These are phyloP conservation scores for Mucuna pruriens DNA, from an alignment of 306 rosid species.

Conservation along the genomic window DNA sequence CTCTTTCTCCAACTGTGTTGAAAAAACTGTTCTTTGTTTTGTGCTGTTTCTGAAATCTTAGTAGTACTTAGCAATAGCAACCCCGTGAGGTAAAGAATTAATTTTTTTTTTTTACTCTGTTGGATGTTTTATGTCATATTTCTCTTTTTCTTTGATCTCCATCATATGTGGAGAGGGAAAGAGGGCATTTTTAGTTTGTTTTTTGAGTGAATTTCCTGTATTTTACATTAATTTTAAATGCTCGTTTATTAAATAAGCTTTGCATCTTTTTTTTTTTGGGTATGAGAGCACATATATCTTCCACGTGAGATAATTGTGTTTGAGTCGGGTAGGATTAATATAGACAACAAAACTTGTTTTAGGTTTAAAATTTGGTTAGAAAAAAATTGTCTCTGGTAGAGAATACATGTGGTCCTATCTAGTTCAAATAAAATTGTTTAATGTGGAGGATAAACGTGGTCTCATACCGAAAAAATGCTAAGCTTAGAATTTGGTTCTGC, in stretches of 20 bases:
- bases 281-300: no score
- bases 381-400: no score
- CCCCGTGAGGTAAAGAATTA: not conserved
- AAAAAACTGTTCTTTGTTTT: not conserved
- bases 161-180: not conserved
- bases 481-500: not conserved
- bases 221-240: not conserved
- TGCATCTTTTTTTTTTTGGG: no score
- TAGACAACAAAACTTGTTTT: no score
- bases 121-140: not conserved
- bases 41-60: slow-evolving; percentile 28
- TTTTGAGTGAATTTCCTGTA: not conserved
- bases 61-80: not conserved
- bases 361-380: no score
- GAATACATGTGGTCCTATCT: no score
- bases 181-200: not conserved
- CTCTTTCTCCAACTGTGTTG: not conserved
- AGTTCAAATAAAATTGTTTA: no score
- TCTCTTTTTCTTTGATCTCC: not conserved
- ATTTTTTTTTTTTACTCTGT: slow-evolving; percentile 15
- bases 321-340: no score
- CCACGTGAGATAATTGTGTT: no score
- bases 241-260: no score
- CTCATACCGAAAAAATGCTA: not conserved
- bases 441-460: no score